Evolutionary conservation across 2,329 filamentous ascomycete genomes (phyloP).

Genomic region (Apiospora arundinis): DNA sequence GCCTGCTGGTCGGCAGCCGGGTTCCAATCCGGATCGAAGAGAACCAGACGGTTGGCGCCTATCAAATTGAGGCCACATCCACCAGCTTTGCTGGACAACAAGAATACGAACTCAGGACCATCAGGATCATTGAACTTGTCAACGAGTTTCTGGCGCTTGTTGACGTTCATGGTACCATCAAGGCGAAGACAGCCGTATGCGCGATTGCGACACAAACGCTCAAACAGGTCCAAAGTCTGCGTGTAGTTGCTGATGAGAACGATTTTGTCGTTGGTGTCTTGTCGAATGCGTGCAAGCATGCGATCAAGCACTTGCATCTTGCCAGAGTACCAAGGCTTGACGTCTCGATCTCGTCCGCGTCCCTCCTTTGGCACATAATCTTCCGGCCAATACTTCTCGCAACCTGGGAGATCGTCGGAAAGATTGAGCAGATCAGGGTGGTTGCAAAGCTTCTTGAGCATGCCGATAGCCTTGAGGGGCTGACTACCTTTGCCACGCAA

Average conservation of each 20-base stretch:
- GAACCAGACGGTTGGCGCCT: slow-evolving; percentile 79
- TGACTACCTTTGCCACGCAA: slow-evolving; percentile 94
- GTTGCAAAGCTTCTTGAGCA: slow-evolving; percentile 98
- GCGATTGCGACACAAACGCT: slow-evolving; percentile 83
- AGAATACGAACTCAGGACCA: slow-evolving; percentile 88
- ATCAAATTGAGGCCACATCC: slow-evolving; percentile 90
- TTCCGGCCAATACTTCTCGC: slow-evolving; percentile 79
- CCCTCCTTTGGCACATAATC: slow-evolving; percentile 89
- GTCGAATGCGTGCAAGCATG: slow-evolving; percentile 94
- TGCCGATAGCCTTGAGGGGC: slow-evolving; percentile 92
- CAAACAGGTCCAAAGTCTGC: slow-evolving; percentile 92
- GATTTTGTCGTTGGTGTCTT: slow-evolving; percentile 98
- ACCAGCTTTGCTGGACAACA: slow-evolving; percentile 96
- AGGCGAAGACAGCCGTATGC: slow-evolving; percentile 87
- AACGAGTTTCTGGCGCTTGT: slow-evolving; percentile 94
- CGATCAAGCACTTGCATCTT: slow-evolving; percentile 99
- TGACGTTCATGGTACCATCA: slow-evolving; percentile 97
- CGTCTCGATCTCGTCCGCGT: slow-evolving; percentile 86
- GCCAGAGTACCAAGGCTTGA: slow-evolving; percentile 95
- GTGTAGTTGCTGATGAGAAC: slow-evolving; percentile 99
- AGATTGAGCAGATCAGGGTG: slow-evolving; percentile 92
- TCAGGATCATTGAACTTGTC: slow-evolving; percentile 97
- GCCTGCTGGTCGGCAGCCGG: slow-evolving; percentile 97
- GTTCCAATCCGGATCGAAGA: slow-evolving; percentile 99
- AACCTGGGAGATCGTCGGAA: slow-evolving; percentile 83